These are phyloP conservation scores for Lactifluus pinguis DNA, from an alignment of 768 basidiomycete species.

Conservation along the genomic window DNA sequence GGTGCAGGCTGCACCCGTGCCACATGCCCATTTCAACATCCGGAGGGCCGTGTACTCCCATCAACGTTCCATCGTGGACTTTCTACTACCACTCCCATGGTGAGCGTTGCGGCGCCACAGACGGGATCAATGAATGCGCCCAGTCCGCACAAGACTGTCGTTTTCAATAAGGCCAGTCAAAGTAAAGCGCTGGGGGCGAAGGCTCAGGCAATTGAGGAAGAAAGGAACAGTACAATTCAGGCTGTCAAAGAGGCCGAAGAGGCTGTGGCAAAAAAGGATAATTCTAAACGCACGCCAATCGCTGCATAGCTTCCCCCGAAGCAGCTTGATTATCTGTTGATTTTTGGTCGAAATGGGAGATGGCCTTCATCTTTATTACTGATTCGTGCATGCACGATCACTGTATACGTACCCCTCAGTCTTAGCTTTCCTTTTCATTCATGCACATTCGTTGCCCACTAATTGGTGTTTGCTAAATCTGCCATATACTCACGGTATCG, in stretches of 20 bases:
- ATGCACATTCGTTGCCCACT: neutral
- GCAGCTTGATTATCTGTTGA: neutral
- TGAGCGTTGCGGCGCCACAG: conserved; percentile 53
- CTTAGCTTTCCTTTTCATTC: conserved; percentile 22
- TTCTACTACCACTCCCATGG: conserved; percentile 47
- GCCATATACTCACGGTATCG: conserved; percentile 2
- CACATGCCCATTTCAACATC: conserved; percentile 72
- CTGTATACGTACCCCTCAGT: conserved; percentile 67
- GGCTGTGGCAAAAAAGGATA: conserved; percentile 52
- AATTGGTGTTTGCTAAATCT: conserved; percentile 1
- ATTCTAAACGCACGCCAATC: conserved; percentile 35
- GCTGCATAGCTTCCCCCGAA: conserved; percentile 18
- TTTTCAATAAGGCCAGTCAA: conserved; percentile 47
- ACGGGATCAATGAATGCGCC: conserved; percentile 54
- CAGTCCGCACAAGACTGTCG: conserved; percentile 62
- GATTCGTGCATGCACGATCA: neutral
- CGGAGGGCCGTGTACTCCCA: conserved; percentile 75
- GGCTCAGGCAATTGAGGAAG: conserved; percentile 60
- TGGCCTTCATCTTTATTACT: neutral
- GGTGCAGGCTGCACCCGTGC: conserved; percentile 75
- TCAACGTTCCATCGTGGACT: conserved; percentile 75
- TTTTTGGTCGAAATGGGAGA: neutral
- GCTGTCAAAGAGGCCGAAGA: conserved; percentile 58
- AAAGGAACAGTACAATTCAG: conserved; percentile 52
- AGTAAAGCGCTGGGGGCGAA: conserved; percentile 34